Percentiles rank a stretch among this genome's conserved stretches.
Evolutionary conservation across 2,329 filamentous ascomycete genomes (phyloP).

Genomic region (Fusarium albidum): DNA sequence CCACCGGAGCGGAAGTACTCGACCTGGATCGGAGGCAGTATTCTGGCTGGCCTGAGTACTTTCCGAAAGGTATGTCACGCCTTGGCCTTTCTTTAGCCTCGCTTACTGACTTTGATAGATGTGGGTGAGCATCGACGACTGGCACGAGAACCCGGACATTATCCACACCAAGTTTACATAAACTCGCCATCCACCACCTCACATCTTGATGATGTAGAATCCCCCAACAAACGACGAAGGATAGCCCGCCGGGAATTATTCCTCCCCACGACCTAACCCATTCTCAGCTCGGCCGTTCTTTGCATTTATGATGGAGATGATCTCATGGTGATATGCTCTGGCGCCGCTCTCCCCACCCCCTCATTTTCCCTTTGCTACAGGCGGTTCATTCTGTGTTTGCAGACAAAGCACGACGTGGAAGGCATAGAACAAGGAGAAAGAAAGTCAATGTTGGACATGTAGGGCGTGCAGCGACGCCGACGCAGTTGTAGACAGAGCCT

Average conservation of each 20-base stretch:
- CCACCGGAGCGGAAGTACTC: conserved; percentile 98
- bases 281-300: conserved; percentile 10
- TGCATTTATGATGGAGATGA: conserved; percentile 32
- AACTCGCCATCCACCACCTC: conserved; percentile 27
- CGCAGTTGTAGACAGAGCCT: conserved; percentile 34
- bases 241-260: conserved; percentile 6
- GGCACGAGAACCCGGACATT: conserved; percentile 99
- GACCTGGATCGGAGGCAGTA: conserved; percentile 98
- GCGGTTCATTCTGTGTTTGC: conserved; percentile 8
- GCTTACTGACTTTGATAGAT: conserved; percentile 67
- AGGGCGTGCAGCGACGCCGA: conserved; percentile 22
- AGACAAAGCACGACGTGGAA: too few species aligned
- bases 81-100: neutral
- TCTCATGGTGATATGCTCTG: conserved; percentile 23
- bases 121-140: conserved; percentile 99
- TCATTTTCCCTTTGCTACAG: conserved; percentile 12
- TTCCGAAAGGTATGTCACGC: conserved; percentile 84
- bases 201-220: conserved; percentile 21
- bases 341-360: conserved; percentile 3
- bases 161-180: conserved; percentile 98
- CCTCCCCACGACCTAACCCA: neutral
- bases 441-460: conserved; percentile 22
- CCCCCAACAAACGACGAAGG: conserved; percentile 8
- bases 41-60: conserved; percentile 93
- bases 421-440: conserved; percentile 20